phyloP scores from a whole-genome alignment of 768 basidiomycete species.

The Xanthoconium stramineum region DNA sequence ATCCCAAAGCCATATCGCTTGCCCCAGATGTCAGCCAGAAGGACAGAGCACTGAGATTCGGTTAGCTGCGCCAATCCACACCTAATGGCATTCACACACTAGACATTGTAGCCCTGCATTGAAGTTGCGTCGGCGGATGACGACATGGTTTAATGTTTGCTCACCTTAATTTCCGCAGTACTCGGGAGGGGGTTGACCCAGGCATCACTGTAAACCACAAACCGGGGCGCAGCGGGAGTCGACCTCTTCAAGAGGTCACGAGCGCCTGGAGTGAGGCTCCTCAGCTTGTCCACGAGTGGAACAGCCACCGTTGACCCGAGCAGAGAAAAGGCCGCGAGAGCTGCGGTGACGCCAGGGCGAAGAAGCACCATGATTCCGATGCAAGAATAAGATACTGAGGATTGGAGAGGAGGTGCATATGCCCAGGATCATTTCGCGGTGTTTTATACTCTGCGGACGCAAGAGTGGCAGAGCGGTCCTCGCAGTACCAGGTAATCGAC shows the following conservation, averaged over 20 bases:
- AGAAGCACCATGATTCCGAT: not conserved
- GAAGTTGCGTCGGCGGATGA: too few relatives aligned
- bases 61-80: not conserved
- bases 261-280: not conserved
- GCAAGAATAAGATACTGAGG: too few relatives aligned
- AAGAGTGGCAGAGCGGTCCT: too few relatives aligned
- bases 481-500: too few relatives aligned
- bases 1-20: conserved; percentile 41
- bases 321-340: not conserved
- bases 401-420: not conserved
- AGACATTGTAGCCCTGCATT: conserved; percentile 16
- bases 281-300: not conserved
- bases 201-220: not conserved
- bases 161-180: not conserved
- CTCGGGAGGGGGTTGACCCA: not conserved
- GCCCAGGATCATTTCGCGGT: too few relatives aligned
- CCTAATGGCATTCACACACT: conserved; percentile 14
- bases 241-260: not conserved
- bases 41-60: conserved; percentile 31
- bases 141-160: too few relatives aligned
- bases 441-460: too few relatives aligned
- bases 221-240: not conserved
- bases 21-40: conserved; percentile 42
- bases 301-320: not conserved
- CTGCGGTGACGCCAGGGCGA: not conserved